Base-by-base conservation (phyloP, 176 grass and related monocot species). In the Avena sativa region DNA sequence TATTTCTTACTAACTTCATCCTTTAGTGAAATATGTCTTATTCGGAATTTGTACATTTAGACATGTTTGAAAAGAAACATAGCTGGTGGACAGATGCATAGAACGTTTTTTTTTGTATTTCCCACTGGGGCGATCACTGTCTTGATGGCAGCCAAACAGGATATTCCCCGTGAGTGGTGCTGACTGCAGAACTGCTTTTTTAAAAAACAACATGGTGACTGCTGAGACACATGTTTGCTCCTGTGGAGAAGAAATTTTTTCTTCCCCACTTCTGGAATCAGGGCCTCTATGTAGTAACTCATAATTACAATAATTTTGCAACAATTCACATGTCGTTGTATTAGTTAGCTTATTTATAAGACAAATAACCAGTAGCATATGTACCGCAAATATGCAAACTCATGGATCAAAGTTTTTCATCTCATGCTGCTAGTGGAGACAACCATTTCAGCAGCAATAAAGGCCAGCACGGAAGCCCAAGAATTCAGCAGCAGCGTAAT, bases 1-100 rank as follows among this genome's bases (percentile, higher is more conserved):
- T 88, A 86, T 66, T 3, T 57, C 92, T 52, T 70, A 32, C 23
- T 30, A 46, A 20, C 49, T 59, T 62, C 59, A 79, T 36, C 6
- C 61, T 81, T 32, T 17, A 55, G n/a, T 80, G 4, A 71, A 85
- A 67, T 38, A 26, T 57, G 0, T 25, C 58, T 80, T 81, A 80
- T 66, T 53, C 28, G 38, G 20, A 48, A 48, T 73, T 73, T 74
- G 1, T 4, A 64, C 23, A 26, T 63, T 63, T 63, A 63, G 60
- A 26, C 60, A 64, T 64, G 11, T 64, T 13, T 28, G 12, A 6
- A 28, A 64, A 64, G 10, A 64, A 64, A 28, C 23, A 64, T 64
- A 64, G 12, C 61, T 25, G 23, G 60, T 28, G 28, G 61, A 64
- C 11, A 64, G 26, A 23, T 64, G 23, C 20, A 21, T 74, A 60